Percentiles rank a stretch among this genome's conserved stretches.
phyloP scores from a whole-genome alignment of 345 rosid species.

The Salix brachista region DNA sequence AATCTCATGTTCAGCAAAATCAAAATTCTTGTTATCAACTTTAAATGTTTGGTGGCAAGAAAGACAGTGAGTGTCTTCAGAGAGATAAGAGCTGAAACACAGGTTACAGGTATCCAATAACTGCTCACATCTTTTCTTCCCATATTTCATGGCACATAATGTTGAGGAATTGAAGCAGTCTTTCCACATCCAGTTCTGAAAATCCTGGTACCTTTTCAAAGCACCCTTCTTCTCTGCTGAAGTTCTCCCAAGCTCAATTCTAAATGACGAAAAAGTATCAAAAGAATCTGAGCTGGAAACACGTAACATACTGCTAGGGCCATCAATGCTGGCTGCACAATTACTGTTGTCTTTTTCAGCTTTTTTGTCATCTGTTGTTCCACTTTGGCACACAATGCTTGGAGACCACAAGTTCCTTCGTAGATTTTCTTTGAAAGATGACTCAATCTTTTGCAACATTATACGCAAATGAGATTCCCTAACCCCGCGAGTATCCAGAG shows the following conservation, averaged over 20 bases:
- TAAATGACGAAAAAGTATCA: constrained; percentile 54
- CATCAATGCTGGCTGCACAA: constrained; percentile 35
- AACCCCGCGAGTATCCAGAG: constrained; percentile 83
- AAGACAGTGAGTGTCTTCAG: constrained; percentile 53
- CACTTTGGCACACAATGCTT: constrained; percentile 24
- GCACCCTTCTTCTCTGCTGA: constrained; percentile 58
- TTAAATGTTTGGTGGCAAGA: constrained; percentile 64
- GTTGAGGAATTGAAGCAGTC: constrained; percentile 52
- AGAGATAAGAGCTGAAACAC: constrained; percentile 51
- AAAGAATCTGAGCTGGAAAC: constrained; percentile 44
- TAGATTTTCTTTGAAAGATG: constrained; percentile 63
- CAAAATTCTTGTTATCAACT: constrained; percentile 25
- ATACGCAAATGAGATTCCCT: constrained; percentile 92
- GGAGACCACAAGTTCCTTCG: constrained; percentile 33
- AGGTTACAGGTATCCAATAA: constrained; percentile 61
- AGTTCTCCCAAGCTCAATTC: constrained; percentile 74
- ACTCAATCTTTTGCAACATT: constrained; percentile 82
- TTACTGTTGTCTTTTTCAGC: constrained; percentile 43
- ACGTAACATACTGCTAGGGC: constrained; percentile 61
- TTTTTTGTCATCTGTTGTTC: constrained; percentile 33
- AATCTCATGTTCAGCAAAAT: constrained; percentile 36
- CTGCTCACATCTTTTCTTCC: constrained; percentile 50
- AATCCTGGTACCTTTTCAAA: constrained; percentile 65
- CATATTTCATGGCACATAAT: constrained; percentile 49
- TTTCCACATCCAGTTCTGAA: constrained; percentile 79